phyloP scores from a whole-genome alignment of 768 basidiomycete species.

The Lentinus brumalis region DNA sequence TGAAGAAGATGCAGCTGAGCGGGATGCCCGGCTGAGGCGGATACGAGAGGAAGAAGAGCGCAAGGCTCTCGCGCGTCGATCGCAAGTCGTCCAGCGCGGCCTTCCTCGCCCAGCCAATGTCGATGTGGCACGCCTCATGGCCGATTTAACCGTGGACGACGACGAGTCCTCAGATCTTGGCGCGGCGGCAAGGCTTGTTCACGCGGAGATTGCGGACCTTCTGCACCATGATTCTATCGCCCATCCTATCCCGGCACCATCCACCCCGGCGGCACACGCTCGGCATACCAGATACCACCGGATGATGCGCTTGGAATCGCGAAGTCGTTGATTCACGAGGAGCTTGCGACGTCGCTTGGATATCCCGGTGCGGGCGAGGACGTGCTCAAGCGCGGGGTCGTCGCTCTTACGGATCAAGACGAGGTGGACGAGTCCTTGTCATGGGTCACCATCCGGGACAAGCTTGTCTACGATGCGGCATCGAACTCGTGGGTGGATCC shows the following conservation, averaged over 20 bases:
- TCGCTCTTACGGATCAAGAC: conserved; percentile 63
- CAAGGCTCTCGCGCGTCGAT: conserved; percentile 79
- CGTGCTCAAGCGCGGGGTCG: conserved; percentile 77
- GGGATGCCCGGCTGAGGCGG: conserved; percentile 74
- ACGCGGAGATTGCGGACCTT: conserved; percentile 75
- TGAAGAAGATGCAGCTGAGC: conserved; percentile 91
- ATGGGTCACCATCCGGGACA: conserved; percentile 70
- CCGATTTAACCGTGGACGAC: conserved; percentile 56
- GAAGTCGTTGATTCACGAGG: conserved; percentile 69
- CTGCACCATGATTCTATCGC: conserved; percentile 87
- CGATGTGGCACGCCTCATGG: conserved; percentile 64
- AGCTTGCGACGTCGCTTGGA: conserved; percentile 79
- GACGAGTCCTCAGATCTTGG: conserved; percentile 42
- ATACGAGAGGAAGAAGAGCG: conserved; percentile 75
- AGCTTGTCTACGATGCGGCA: conserved; percentile 62
- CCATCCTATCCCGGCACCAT: conserved; percentile 89
- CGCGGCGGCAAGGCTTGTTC: conserved; percentile 64
- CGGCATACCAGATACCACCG: conserved; percentile 70
- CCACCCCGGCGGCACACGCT: conserved; percentile 69
- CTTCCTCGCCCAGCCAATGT: conserved; percentile 88
- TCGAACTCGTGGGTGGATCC: conserved; percentile 70
- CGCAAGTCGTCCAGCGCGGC: conserved; percentile 75
- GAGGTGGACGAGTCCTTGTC: conserved; percentile 59
- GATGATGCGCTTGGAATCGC: conserved; percentile 77
- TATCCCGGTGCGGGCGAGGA: conserved; percentile 81